These are phyloP conservation scores for Trichoderma semiorbis DNA, from an alignment of 2,329 filamentous ascomycete species.

Conservation along the genomic window DNA sequence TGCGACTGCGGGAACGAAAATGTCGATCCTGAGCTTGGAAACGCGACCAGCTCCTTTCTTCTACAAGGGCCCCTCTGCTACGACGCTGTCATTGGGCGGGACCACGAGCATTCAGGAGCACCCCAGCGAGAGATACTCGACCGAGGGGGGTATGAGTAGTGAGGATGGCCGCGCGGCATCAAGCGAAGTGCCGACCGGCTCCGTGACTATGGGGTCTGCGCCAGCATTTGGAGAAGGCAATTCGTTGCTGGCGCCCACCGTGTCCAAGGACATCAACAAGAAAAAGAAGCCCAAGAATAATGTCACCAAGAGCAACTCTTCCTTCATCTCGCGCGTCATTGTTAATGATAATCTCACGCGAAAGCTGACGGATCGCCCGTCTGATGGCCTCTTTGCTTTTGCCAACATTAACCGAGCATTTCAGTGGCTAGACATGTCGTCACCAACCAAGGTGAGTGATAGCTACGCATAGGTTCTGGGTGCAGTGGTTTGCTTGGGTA, in stretches of 20 bases:
- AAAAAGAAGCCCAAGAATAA: slow-evolving; percentile 95
- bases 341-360: slow-evolving; percentile 79
- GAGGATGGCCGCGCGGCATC: slow-evolving; percentile 54
- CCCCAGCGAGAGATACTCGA: slow-evolving; percentile 59
- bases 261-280: slow-evolving; percentile 72
- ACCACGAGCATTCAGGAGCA: slow-evolving; percentile 58
- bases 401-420: slow-evolving; percentile 94
- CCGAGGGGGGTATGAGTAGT: slow-evolving; percentile 57
- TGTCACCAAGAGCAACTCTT: slow-evolving; percentile 97
- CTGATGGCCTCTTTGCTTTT: slow-evolving; percentile 83
- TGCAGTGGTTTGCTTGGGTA: background rate
- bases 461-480: background rate
- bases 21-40: slow-evolving; percentile 73
- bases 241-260: slow-evolving; percentile 60
- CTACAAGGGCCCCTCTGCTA: slow-evolving; percentile 52
- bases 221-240: slow-evolving; percentile 87
- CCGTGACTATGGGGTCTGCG: slow-evolving; percentile 42
- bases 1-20: slow-evolving; percentile 78
- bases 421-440: slow-evolving; percentile 90
- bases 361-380: slow-evolving; percentile 71
- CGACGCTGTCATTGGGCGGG: slow-evolving; percentile 44
- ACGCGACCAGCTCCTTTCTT: slow-evolving; percentile 55
- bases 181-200: slow-evolving; percentile 46
- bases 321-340: slow-evolving; percentile 95
- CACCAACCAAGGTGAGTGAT: slow-evolving; percentile 58